Evolutionary conservation across 2,329 filamentous ascomycete genomes (phyloP), one percentile per base, ranked within the genome.

Genomic region (Fusarium setosum): DNA sequence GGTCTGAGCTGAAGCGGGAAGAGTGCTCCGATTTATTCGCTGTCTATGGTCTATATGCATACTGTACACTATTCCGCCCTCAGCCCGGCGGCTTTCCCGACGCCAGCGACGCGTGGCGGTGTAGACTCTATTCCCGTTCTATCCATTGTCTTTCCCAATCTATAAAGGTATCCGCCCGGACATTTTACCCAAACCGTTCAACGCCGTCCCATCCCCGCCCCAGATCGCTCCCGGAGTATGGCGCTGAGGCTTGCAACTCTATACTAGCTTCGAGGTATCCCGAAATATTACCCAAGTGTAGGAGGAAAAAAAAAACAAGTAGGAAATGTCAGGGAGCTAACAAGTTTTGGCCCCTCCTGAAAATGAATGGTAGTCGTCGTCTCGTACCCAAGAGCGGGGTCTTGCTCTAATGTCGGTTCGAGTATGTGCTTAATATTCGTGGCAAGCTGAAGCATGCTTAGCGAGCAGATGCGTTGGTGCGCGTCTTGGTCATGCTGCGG

Each of bases 401-500:
- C 12, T 20, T 40, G 15, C 13, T 29, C n/a, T 15, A n/a, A 21
- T 31, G 9, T 9, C n/a, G 17, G 18, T 20, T 15, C 31, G 24
- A 32, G 20, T 6, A 6, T 41, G 12, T 41, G 38, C 20, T 41
- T 9, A 23, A 41, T 12, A 8, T 41, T 20, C 8, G 35, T 11
- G 10, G 12, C 13, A 15, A 24, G 8, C 38, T 23, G 18, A 10
- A n/a, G 6, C n/a, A 24, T 38, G 8, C 10, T 56, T 38, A 34
- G 5, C 20, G 35, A 26, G 37, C 15, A 34, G 40, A 54, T 21
- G 37, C 40, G 29, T 38, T 49, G 31, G 44, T 53, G 23, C 35
- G 66, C 11, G 65, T 53, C 45, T 67, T 63, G 15, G 67, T 65
- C n/a, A 69, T 35, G 38, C 57, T 71, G 18, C 51, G 63, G 12